Conservation (phyloP, 2,329 filamentous ascomycete genomes). For the Colletotrichum orbiculare region DNA sequence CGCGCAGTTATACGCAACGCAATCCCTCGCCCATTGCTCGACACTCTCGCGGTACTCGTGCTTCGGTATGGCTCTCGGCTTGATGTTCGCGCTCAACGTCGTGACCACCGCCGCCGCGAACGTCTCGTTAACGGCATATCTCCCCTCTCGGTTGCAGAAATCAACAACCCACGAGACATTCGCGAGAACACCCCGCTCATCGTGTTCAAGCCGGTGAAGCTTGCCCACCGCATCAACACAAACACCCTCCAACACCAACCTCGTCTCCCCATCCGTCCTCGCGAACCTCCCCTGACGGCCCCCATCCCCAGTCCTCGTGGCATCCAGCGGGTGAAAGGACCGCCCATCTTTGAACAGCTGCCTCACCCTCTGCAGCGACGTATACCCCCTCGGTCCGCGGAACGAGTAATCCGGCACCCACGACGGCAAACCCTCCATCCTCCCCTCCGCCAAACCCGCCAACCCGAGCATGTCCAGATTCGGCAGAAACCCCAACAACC, state of each 20-base stretch:
- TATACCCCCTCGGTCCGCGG: background rate
- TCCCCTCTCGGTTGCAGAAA: background rate
- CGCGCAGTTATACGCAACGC: constrained; percentile 6
- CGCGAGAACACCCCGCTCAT: constrained; percentile 1
- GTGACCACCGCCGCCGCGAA: background rate
- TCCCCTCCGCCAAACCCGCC: constrained; percentile 1
- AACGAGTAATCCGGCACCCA: constrained; percentile 27
- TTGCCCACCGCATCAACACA: background rate
- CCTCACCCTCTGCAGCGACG: constrained; percentile 13
- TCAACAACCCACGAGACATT: constrained; percentile 13
- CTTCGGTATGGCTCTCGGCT: background rate
- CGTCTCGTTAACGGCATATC: background rate
- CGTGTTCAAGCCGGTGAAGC: background rate
- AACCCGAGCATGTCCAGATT: constrained; percentile 24
- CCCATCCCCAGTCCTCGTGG: background rate
- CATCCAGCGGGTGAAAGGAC: constrained; percentile 1
- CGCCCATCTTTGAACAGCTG: background rate
- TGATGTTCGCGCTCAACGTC: constrained; percentile 13
- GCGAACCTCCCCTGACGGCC: too few species aligned
- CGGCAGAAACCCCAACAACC: constrained; percentile 16
- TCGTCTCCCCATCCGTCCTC: too few species aligned
- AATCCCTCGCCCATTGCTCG: constrained; percentile 10
- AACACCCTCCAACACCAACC: background rate
- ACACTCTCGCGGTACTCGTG: background rate
- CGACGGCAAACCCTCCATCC: constrained; percentile 3